phyloP scores from a whole-genome alignment of 129 eudicot genomes.

The Tagetes erecta region DNA sequence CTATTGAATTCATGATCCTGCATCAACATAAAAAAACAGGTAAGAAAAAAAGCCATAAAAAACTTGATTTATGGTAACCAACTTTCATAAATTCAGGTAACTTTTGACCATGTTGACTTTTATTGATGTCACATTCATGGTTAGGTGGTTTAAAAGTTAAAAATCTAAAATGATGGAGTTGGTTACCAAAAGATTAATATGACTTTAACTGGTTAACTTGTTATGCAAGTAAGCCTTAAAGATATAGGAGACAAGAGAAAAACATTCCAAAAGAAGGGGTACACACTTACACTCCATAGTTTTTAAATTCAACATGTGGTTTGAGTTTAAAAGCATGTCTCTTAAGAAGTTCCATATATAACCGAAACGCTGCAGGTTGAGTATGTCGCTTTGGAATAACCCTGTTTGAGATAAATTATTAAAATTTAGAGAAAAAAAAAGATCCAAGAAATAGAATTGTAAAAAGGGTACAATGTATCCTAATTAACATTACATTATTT shows the following conservation, averaged over 20 bases:
- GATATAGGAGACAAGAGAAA: not conserved
- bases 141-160: not conserved
- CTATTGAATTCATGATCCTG: conserved; percentile 74
- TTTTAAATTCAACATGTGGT: conserved; percentile 47
- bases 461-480: not conserved
- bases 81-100: not conserved
- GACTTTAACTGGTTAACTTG: not conserved
- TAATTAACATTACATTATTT: not conserved
- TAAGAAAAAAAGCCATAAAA: not conserved
- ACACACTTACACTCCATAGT: conserved; percentile 55
- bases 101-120: not conserved
- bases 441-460: not conserved
- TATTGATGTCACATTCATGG: not conserved
- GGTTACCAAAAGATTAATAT: not conserved
- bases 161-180: not conserved
- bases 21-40: conserved; percentile 20
- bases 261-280: conserved; percentile 7
- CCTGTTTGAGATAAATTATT: conserved; percentile 40
- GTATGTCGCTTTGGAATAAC: conserved; percentile 67
- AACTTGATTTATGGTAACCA: not conserved
- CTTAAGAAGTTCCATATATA: conserved; percentile 88
- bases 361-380: conserved; percentile 79
- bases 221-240: conserved; percentile 1
- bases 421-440: not conserved
- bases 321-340: conserved; percentile 63